Evolutionary conservation across 164 flowering plant genomes (phyloP), one percentile per base, ranked within the genome.

Genomic region (Buxus sempervirens): DNA sequence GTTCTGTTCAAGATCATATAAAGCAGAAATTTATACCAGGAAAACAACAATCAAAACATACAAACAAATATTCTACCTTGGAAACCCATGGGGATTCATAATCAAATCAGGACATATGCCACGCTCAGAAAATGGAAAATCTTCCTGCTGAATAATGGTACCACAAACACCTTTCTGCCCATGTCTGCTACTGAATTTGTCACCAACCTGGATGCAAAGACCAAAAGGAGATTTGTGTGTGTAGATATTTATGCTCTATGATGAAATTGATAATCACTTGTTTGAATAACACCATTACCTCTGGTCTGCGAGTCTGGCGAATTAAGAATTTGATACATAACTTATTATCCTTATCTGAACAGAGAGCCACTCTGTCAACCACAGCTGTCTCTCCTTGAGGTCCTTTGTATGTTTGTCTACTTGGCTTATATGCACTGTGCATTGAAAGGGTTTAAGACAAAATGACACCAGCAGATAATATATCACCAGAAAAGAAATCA

Each of bases 141-240:
- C 99, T 81, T 96, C 99, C 77, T 96, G 99, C 67, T 85, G 93
- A 71, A 90, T 72, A 61, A 93, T 88, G 61, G 90, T 88, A 12
- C 99, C 98, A 84, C 97, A 91, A 60, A 93, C 98, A 76, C 99
- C 99, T 80, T 96, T 96, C 70, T 96, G 98, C 53, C 99, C 99
- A 81, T 96, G 99, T 73, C 99, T 88, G 79, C 99, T 96, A 73
- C 99, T 93, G 70, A 96, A 96, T 75, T 96, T 96, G 76, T 96
- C 99, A 70, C 99, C 98, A 59, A 96, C 77, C 97, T 93, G 72
- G 54, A 24, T 2, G 36, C 64, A 54, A 24, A 58, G 16, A 24
- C 32, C 20, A 41, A 16, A 63, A 51, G 26, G n/a, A n/a, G n/a
- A n/a, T n/a, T n/a, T n/a, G n/a, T n/a, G n/a, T n/a, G n/a, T n/a